Percentiles rank a stretch among this genome's conserved stretches.
These are phyloP conservation scores for Solanum bulbocastanum DNA, from an alignment of 257 asterid genomes.

Conservation along the genomic window DNA sequence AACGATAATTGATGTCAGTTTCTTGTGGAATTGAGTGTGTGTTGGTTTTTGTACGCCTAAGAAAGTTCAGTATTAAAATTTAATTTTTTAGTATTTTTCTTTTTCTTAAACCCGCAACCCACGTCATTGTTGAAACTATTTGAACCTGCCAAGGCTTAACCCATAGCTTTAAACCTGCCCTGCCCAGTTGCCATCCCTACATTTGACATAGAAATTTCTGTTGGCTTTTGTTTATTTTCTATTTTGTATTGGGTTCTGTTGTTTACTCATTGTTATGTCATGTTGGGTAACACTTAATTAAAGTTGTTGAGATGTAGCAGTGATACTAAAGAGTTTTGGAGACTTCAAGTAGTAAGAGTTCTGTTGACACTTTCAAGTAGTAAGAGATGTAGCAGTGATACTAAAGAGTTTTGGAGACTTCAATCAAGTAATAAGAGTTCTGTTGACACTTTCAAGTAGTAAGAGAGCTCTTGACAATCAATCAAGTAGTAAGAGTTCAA, in stretches of 20 bases:
- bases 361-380: constrained; percentile 46
- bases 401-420: constrained; percentile 31
- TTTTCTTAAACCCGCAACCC: neutral
- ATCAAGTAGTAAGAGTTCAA: constrained; percentile 75
- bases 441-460: constrained; percentile 46
- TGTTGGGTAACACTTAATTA: constrained; percentile 10
- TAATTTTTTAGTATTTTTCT: neutral
- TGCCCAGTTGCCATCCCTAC: neutral
- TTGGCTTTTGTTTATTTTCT: constrained; percentile 1
- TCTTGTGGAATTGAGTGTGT: neutral
- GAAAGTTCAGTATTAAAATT: neutral
- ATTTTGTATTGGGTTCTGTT: constrained; percentile 17
- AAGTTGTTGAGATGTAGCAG: constrained; percentile 35
- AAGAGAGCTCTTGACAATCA: constrained; percentile 47
- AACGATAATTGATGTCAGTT: neutral
- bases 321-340: constrained; percentile 29
- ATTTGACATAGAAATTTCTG: neutral
- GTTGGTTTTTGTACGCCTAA: neutral
- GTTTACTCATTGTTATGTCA: constrained; percentile 21
- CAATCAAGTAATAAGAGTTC: constrained; percentile 37
- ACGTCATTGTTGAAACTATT: neutral
- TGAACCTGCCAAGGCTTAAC: neutral
- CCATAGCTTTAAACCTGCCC: neutral
- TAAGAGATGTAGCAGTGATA: constrained; percentile 46
- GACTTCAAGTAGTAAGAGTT: constrained; percentile 34